A percentile compares a stretch with the other conserved stretches of the same genome.
phyloP scores from a whole-genome alignment of 2,329 filamentous ascomycete genomes.

The Tolypocladium guangdongense region DNA sequence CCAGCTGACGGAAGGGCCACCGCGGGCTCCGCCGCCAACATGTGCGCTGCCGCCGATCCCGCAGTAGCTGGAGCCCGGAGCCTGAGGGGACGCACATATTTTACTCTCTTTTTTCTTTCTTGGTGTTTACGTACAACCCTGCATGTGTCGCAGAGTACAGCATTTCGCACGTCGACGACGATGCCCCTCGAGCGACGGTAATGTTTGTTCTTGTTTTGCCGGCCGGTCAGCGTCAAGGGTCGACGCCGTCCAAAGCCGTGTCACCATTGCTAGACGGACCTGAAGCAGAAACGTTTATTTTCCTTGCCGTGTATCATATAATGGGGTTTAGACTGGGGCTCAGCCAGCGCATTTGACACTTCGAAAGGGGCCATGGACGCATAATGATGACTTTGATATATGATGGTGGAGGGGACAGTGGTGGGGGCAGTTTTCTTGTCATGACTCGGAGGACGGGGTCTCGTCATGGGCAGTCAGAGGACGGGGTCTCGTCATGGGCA shows the following conservation, averaged over 20 bases:
- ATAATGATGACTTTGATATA: not conserved
- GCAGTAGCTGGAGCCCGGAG: conserved; percentile 10
- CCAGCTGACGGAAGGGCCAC: conserved; percentile 36
- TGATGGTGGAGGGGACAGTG: not conserved
- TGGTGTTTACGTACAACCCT: not conserved
- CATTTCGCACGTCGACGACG: not conserved
- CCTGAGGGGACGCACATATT: not conserved
- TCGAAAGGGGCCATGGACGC: not conserved
- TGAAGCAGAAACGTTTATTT: not conserved
- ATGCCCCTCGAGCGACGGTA: not conserved
- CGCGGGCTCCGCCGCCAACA: conserved; percentile 42
- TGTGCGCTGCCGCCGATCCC: conserved; percentile 45
- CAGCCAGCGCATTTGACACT: not conserved
- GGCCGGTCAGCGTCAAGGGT: not conserved
- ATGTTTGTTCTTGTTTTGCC: not conserved
- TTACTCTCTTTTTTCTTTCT: not conserved
- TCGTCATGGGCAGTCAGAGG: not conserved
- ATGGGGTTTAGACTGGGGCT: not conserved
- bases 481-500: no score
- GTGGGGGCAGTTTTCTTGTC: not conserved
- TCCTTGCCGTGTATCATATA: not conserved
- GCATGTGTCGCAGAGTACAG: not conserved
- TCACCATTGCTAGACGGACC: not conserved
- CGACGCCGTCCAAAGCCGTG: not conserved
- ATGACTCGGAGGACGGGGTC: not conserved